phyloP scores from a whole-genome alignment of 2,329 filamentous ascomycete genomes.

The Cyanodermella asteris region DNA sequence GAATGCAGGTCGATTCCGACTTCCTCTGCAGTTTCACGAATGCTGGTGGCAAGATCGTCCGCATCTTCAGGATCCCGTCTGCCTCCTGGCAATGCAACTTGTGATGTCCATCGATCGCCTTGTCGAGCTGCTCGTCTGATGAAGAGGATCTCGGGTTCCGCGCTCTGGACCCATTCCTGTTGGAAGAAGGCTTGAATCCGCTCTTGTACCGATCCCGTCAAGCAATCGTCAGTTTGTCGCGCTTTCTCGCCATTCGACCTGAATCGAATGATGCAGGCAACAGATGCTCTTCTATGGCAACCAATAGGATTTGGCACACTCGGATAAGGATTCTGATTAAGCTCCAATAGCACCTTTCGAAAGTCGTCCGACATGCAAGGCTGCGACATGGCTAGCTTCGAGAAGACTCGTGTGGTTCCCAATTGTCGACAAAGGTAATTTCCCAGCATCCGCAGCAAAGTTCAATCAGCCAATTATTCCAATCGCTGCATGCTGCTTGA shows the following conservation, averaged over 20 bases:
- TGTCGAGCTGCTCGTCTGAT: constrained; percentile 45
- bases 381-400: no score
- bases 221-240: constrained; percentile 8
- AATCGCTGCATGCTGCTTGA: no score
- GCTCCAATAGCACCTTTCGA: constrained; percentile 7
- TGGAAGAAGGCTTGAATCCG: constrained; percentile 36
- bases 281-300: constrained; percentile 39
- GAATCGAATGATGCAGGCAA: constrained; percentile 41
- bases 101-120: constrained; percentile 47
- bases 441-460: no score
- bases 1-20: constrained; percentile 38
- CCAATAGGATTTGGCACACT: constrained; percentile 22
- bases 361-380: no score
- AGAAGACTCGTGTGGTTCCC: no score
- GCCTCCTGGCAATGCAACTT: constrained; percentile 46
- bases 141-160: constrained; percentile 46
- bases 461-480: no score
- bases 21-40: constrained; percentile 44
- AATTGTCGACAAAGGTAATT: no score
- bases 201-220: constrained; percentile 13
- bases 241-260: constrained; percentile 28
- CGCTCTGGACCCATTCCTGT: constrained; percentile 42
- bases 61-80: constrained; percentile 43
- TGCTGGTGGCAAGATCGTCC: constrained; percentile 38
- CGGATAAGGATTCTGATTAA: constrained; percentile 18